These are phyloP conservation scores for Cladosporium sp. DNA, from an alignment of 2,329 filamentous ascomycete genomes.

Conservation along the genomic window DNA sequence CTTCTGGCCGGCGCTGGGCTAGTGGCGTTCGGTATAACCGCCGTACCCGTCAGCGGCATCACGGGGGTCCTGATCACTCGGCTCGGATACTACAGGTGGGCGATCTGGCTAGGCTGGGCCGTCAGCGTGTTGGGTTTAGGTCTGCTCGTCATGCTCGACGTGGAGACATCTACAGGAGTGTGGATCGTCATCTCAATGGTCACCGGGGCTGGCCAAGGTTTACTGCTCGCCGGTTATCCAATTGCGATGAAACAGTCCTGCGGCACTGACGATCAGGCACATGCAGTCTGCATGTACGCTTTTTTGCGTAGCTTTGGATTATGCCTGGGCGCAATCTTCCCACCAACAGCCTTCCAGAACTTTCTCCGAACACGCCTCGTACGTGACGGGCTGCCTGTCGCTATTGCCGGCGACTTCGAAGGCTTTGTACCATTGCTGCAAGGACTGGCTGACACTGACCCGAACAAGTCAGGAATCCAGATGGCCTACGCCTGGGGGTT, in stretches of 20 bases:
- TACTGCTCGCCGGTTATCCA: constrained; percentile 39
- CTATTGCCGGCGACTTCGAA: constrained; percentile 21
- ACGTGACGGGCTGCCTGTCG: constrained; percentile 10
- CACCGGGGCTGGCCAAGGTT: constrained; percentile 39
- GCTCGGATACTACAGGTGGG: constrained; percentile 27
- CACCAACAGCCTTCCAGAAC: constrained; percentile 40
- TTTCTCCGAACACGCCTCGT: constrained; percentile 19
- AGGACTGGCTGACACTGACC: constrained; percentile 12
- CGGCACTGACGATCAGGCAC: constrained; percentile 30
- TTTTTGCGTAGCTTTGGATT: constrained; percentile 47
- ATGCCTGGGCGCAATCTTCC: constrained; percentile 45
- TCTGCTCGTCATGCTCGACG: constrained; percentile 38
- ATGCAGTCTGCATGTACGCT: constrained; percentile 39
- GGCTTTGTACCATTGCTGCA: constrained; percentile 19
- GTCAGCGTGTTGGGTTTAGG: constrained; percentile 40
- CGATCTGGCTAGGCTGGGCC: constrained; percentile 24
- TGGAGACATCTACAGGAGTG: constrained; percentile 31
- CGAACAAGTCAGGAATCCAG: constrained; percentile 15
- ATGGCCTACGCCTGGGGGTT: constrained; percentile 21
- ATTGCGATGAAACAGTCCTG: constrained; percentile 41
- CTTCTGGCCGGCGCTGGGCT: constrained; percentile 37
- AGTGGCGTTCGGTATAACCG: constrained; percentile 34
- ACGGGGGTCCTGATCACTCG: constrained; percentile 28
- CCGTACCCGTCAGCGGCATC: constrained; percentile 22
- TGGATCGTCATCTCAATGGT: constrained; percentile 45